Evolutionary conservation across 2,329 filamentous ascomycete species (phyloP).

Genomic region (Sphaceloma murrayae): DNA sequence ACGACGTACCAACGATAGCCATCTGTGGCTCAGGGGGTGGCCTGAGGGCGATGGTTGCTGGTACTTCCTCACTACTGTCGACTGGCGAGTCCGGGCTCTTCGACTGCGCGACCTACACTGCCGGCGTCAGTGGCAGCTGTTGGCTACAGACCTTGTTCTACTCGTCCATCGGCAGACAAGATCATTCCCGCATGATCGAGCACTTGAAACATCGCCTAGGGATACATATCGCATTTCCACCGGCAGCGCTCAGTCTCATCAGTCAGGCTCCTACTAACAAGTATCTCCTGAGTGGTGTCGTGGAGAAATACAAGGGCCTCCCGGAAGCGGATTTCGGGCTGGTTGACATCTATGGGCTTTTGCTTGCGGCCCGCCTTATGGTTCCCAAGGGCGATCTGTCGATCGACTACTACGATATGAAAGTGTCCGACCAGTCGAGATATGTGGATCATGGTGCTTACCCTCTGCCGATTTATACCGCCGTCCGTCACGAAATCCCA

Average conservation of each 20-base stretch:
- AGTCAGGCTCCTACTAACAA: conserved; percentile 91
- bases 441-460: conserved; percentile 69
- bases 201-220: conserved; percentile 79
- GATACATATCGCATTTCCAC: conserved; percentile 87
- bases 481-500: conserved; percentile 91
- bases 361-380: conserved; percentile 73
- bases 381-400: conserved; percentile 77
- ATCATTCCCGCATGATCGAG: conserved; percentile 61
- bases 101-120: conserved; percentile 89
- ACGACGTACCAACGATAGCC: conserved; percentile 87
- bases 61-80: conserved; percentile 76
- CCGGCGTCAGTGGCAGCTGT: conserved; percentile 90
- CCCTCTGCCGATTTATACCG: conserved; percentile 90
- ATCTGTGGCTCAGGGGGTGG: conserved; percentile 93
- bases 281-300: conserved; percentile 72
- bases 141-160: conserved; percentile 88
- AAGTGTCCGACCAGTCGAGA: conserved; percentile 75
- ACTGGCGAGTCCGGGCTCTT: conserved; percentile 80
- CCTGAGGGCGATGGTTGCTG: conserved; percentile 78
- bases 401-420: conserved; percentile 70
- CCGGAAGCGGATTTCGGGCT: conserved; percentile 73
- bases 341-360: conserved; percentile 83
- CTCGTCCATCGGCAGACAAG: conserved; percentile 62
- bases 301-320: conserved; percentile 85
- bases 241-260: conserved; percentile 67